Evolutionary conservation across 1,139 yeast genomes (phyloP).

Genomic region (Ogataea hybrid): DNA sequence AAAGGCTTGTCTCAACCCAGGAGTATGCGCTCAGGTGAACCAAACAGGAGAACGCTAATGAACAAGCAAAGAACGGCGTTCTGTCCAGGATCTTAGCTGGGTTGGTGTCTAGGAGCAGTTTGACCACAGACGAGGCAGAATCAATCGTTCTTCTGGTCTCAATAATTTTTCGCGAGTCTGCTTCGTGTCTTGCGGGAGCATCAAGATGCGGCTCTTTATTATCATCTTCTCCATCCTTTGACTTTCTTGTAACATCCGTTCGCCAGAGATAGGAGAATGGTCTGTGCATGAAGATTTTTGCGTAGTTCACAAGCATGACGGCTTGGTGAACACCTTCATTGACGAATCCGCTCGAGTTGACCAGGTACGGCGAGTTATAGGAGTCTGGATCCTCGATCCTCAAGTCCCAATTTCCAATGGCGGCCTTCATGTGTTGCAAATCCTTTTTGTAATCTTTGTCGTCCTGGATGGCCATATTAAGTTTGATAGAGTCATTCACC

Average conservation of each 20-base stretch:
- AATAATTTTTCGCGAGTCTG: constrained; percentile 42
- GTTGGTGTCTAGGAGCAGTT: constrained; percentile 43
- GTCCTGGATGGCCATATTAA: constrained; percentile 43
- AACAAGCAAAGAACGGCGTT: constrained; percentile 50
- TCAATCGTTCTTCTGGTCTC: constrained; percentile 52
- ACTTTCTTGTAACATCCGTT: constrained; percentile 43
- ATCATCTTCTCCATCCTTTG: constrained; percentile 36
- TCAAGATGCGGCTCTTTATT: constrained; percentile 24
- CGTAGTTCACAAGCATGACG: constrained; percentile 43
- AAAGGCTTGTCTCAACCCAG: constrained; percentile 41
- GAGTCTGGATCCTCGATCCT: constrained; percentile 42
- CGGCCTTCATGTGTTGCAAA: constrained; percentile 40
- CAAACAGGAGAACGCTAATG: constrained; percentile 47
- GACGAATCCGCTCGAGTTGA: constrained; percentile 40
- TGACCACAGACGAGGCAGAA: constrained; percentile 48
- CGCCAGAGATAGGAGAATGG: constrained; percentile 52
- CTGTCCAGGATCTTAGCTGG: constrained; percentile 41
- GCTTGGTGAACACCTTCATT: constrained; percentile 54
- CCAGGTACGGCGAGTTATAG: constrained; percentile 41
- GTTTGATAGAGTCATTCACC: constrained; percentile 46
- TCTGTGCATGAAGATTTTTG: constrained; percentile 49
- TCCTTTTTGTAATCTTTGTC: constrained; percentile 37
- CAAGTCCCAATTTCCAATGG: constrained; percentile 49
- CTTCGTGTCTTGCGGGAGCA: constrained; percentile 30
- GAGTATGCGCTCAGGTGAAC: constrained; percentile 50